Percentiles rank a stretch among this genome's conserved stretches.
These are phyloP conservation scores for Schizopora paradoxa DNA, from an alignment of 1,284 basidiomycete genomes.

Conservation along the genomic window DNA sequence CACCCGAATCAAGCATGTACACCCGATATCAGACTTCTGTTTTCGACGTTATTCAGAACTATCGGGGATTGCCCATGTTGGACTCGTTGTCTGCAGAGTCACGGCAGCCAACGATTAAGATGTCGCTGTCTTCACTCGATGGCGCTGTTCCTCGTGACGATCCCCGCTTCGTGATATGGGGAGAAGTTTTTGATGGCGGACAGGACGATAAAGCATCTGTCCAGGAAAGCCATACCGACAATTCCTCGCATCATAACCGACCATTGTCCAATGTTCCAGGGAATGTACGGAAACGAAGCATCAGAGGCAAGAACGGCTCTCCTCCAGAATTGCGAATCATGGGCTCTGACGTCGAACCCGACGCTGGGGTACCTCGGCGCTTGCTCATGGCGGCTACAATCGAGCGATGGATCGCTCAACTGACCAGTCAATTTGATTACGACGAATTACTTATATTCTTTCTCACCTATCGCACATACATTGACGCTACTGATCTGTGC, in stretches of 20 bases:
- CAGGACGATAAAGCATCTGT: constrained; percentile 10
- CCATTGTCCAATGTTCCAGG: constrained; percentile 37
- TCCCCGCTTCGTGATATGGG: constrained; percentile 86
- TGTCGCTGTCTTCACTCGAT: constrained; percentile 59
- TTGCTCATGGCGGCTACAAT: constrained; percentile 80
- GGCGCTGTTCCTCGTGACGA: constrained; percentile 72
- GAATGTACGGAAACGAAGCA: constrained; percentile 32
- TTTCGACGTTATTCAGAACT: constrained; percentile 79
- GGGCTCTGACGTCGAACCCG: constrained; percentile 27
- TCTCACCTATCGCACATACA: constrained; percentile 81
- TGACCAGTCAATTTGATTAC: constrained; percentile 78
- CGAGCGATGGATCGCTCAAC: constrained; percentile 85
- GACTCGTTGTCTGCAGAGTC: constrained; percentile 49
- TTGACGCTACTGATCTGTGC: constrained; percentile 69
- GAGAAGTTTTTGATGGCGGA: constrained; percentile 49
- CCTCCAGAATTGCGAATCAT: constrained; percentile 14
- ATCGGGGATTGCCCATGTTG: constrained; percentile 64
- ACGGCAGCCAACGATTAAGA: constrained; percentile 54
- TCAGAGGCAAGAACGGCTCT: constrained; percentile 22
- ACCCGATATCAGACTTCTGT: constrained; percentile 67
- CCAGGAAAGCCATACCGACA: constrained; percentile 32
- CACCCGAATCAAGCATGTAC: constrained; percentile 44
- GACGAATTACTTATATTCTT: constrained; percentile 83
- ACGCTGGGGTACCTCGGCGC: constrained; percentile 38
- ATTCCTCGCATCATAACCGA: constrained; percentile 45